Evolutionary conservation across 768 basidiomycete genomes (phyloP).

Genomic region (Fibroporia radiculosa): DNA sequence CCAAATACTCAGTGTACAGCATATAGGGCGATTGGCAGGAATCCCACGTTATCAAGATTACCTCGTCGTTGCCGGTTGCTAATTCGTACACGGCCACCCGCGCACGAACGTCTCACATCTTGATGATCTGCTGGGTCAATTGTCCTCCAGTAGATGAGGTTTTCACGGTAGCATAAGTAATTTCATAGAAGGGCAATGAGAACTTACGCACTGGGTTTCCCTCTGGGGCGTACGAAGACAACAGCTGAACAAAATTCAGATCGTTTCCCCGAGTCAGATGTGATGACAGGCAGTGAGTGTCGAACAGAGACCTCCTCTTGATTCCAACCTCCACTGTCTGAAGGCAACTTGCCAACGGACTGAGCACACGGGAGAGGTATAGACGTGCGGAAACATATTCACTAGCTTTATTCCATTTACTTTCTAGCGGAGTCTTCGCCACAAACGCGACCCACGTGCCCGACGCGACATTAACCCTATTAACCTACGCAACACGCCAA

Average conservation of each 20-base stretch:
- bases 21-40: slow-evolving; percentile 20
- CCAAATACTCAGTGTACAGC: slow-evolving; percentile 26
- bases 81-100: slow-evolving; percentile 30
- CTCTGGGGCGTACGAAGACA: slow-evolving; percentile 27
- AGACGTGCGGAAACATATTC: too few species aligned
- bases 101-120: slow-evolving; percentile 35
- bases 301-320: too few species aligned
- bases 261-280: slow-evolving; percentile 19
- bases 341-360: too few species aligned
- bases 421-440: too few species aligned
- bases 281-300: slow-evolving; percentile 27
- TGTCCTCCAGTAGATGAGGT: slow-evolving; percentile 23
- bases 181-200: background rate
- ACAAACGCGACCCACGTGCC: too few species aligned
- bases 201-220: slow-evolving; percentile 27
- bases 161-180: slow-evolving; percentile 13
- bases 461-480: too few species aligned
- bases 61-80: slow-evolving; percentile 36
- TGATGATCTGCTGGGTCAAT: slow-evolving; percentile 25
- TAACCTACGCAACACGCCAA: too few species aligned
- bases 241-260: slow-evolving; percentile 15
- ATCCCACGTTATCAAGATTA: slow-evolving; percentile 27
- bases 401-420: too few species aligned
- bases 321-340: too few species aligned
- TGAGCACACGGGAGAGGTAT: too few species aligned